Percentiles rank a stretch among this genome's conserved stretches.
Evolutionary conservation across 2,329 filamentous ascomycete species (phyloP).

Genomic region (Phaeosphaeriaceae sp.): DNA sequence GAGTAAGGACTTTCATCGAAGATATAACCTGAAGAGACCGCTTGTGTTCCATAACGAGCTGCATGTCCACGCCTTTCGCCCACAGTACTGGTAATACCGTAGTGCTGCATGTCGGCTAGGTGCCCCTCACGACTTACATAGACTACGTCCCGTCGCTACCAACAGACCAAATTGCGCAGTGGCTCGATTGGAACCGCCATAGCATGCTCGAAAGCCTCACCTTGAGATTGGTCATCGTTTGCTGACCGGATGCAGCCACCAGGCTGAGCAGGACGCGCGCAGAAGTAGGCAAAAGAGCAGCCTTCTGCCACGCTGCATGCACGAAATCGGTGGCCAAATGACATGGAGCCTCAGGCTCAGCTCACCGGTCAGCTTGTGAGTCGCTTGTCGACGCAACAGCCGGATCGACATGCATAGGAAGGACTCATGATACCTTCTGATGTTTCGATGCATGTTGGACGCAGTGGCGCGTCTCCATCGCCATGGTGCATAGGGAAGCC

Average conservation of each 20-base stretch:
- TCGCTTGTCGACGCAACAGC: slow-evolving; percentile 14
- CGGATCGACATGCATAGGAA: slow-evolving; percentile 18
- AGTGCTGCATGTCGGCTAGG: slow-evolving; percentile 15
- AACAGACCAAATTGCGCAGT: slow-evolving; percentile 10
- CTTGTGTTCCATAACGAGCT: slow-evolving; percentile 11
- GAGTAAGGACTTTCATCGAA: slow-evolving; percentile 16
- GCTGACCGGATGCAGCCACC: slow-evolving; percentile 33
- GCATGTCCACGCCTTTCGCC: slow-evolving; percentile 8
- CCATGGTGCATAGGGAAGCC: slow-evolving; percentile 7
- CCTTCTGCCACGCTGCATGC: slow-evolving; percentile 2
- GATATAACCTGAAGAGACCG: slow-evolving; percentile 19
- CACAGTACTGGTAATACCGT: slow-evolving; percentile 16
- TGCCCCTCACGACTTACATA: slow-evolving; percentile 13
- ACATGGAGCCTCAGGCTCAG: slow-evolving; percentile 15
- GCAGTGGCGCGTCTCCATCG: slow-evolving; percentile 4
- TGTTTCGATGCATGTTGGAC: slow-evolving; percentile 17
- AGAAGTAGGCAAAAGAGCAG: slow-evolving; percentile 21
- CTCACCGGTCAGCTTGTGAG: slow-evolving; percentile 25
- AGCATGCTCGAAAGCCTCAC: slow-evolving; percentile 22
- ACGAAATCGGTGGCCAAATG: slow-evolving; percentile 1
- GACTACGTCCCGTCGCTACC: slow-evolving; percentile 7
- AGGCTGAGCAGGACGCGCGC: slow-evolving; percentile 15
- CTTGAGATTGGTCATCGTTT: slow-evolving; percentile 19
- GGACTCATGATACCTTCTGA: slow-evolving; percentile 13
- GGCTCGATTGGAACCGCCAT: slow-evolving; percentile 16